A percentile compares a stretch with the other conserved stretches of the same genome.
phyloP scores from a whole-genome alignment of 768 basidiomycete species.

The Panus rudis region DNA sequence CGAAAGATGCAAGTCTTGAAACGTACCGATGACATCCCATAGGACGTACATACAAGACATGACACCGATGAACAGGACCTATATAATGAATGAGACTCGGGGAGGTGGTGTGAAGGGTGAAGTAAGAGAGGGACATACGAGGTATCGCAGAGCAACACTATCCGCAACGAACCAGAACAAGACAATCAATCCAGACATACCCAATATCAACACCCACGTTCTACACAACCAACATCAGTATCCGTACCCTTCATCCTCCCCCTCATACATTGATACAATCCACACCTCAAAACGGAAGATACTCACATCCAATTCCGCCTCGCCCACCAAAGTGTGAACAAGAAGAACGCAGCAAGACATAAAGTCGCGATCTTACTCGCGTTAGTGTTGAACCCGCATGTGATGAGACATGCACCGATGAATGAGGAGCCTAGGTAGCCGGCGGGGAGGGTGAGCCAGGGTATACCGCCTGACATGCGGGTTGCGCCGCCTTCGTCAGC shows the following conservation, averaged over 20 bases:
- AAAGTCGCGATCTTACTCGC: slow-evolving; percentile 82
- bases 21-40: slow-evolving; percentile 80
- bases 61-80: slow-evolving; percentile 78
- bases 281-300: not conserved
- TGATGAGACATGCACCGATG: slow-evolving; percentile 81
- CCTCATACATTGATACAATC: not conserved
- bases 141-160: slow-evolving; percentile 67
- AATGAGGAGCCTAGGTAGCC: slow-evolving; percentile 83
- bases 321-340: slow-evolving; percentile 88
- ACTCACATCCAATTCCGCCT: slow-evolving; percentile 65
- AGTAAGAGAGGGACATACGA: slow-evolving; percentile 34
- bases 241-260: too few relatives aligned
- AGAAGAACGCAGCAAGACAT: slow-evolving; percentile 76
- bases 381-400: slow-evolving; percentile 83
- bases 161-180: slow-evolving; percentile 80
- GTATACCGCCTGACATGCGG: slow-evolving; percentile 79
- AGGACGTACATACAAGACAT: slow-evolving; percentile 86
- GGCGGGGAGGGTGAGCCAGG: slow-evolving; percentile 75
- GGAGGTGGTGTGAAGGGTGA: not conserved
- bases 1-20: not conserved
- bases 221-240: slow-evolving; percentile 37
- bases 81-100: not conserved
- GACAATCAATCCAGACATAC: slow-evolving; percentile 74
- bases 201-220: slow-evolving; percentile 71
- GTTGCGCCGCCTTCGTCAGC: slow-evolving; percentile 88